phyloP scores from a whole-genome alignment of 1,284 basidiomycete species.

The Apiotrichum brassicae region DNA sequence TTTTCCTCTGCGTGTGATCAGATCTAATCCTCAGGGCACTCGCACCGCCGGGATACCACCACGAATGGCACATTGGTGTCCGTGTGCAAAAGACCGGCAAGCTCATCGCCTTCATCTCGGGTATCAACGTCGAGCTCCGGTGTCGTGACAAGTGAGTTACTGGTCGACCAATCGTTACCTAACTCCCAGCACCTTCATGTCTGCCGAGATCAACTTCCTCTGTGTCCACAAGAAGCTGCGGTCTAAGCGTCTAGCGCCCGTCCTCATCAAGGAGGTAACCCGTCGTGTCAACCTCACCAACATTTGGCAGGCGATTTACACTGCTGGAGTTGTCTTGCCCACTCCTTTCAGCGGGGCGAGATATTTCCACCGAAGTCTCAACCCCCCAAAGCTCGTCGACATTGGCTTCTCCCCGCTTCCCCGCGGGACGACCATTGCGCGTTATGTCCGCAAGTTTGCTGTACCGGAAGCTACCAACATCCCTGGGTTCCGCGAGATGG shows the following conservation, averaged over 20 bases:
- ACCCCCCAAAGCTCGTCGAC: slow-evolving; percentile 86
- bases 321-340: slow-evolving; percentile 81
- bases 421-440: slow-evolving; percentile 73
- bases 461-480: slow-evolving; percentile 52
- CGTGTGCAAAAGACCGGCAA: slow-evolving; percentile 83
- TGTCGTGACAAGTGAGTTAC: slow-evolving; percentile 67
- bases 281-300: slow-evolving; percentile 82
- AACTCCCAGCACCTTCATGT: slow-evolving; percentile 56
- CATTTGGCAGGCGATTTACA: slow-evolving; percentile 97
- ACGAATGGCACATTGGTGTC: slow-evolving; percentile 95
- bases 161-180: background rate
- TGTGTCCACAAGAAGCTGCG: slow-evolving; percentile 97
- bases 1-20: too few relatives aligned
- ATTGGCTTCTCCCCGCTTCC: slow-evolving; percentile 84
- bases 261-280: slow-evolving; percentile 97
- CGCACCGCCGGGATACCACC: slow-evolving; percentile 84
- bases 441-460: slow-evolving; percentile 70
- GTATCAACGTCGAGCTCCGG: slow-evolving; percentile 74
- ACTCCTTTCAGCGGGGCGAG: slow-evolving; percentile 80
- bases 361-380: slow-evolving; percentile 91
- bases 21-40: slow-evolving; percentile 63
- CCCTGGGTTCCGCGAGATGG: slow-evolving; percentile 81
- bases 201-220: slow-evolving; percentile 94
- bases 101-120: slow-evolving; percentile 97
- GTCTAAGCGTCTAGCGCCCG: slow-evolving; percentile 89